Evolutionary conservation across 2,329 filamentous ascomycete species (phyloP).

Genomic region (Chaetomium sp.): DNA sequence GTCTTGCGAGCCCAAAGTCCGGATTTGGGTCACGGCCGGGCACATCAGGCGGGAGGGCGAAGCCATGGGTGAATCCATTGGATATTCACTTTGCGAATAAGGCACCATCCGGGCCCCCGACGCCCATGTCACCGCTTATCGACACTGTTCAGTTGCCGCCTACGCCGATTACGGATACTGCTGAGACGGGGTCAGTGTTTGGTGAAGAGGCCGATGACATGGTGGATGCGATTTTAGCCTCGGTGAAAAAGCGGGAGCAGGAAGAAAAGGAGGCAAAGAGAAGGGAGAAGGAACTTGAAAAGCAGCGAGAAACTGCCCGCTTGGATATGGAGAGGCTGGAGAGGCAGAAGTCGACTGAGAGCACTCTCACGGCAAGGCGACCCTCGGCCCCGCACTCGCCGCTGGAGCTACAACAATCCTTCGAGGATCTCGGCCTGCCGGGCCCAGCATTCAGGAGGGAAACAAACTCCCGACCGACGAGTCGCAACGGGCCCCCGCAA

Average conservation of each 20-base stretch:
- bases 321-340: conserved; percentile 22
- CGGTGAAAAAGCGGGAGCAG: conserved; percentile 22
- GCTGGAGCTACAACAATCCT: not conserved
- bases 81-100: conserved; percentile 38
- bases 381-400: conserved; percentile 6
- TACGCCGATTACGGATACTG: conserved; percentile 19
- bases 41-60: conserved; percentile 30
- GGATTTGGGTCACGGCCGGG: conserved; percentile 28
- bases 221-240: conserved; percentile 23
- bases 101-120: conserved; percentile 23
- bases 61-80: conserved; percentile 42
- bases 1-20: conserved; percentile 26
- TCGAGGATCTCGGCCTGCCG: not conserved
- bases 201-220: conserved; percentile 28
- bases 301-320: conserved; percentile 23
- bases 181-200: conserved; percentile 27
- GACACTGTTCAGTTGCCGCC: conserved; percentile 33
- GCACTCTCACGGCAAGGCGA: conserved; percentile 6
- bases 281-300: conserved; percentile 18
- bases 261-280: conserved; percentile 15
- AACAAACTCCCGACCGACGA: conserved; percentile 15
- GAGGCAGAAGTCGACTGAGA: conserved; percentile 20
- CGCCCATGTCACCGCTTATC: conserved; percentile 35
- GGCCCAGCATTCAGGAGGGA: conserved; percentile 18
- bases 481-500: conserved; percentile 9